These are phyloP conservation scores for Rhinocladiella similis DNA, from an alignment of 2,329 filamentous ascomycete species.

Conservation along the genomic window DNA sequence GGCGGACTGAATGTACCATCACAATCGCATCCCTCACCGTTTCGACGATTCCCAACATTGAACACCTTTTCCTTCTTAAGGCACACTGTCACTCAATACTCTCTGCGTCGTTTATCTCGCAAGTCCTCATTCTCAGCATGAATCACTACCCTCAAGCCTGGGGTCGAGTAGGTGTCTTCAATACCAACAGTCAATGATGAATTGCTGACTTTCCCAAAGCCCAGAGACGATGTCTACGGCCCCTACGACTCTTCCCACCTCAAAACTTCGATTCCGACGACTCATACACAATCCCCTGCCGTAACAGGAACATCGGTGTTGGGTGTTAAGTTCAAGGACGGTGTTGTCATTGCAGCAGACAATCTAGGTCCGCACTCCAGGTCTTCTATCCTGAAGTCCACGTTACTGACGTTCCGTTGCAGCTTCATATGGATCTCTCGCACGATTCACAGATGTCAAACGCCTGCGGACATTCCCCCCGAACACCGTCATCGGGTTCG, in stretches of 20 bases:
- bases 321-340: slow-evolving; percentile 92
- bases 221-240: slow-evolving; percentile 95
- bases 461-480: slow-evolving; percentile 87
- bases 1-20: neutral
- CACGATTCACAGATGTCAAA: slow-evolving; percentile 95
- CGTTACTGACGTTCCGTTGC: slow-evolving; percentile 15
- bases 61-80: too few species aligned
- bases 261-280: slow-evolving; percentile 66
- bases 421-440: slow-evolving; percentile 97
- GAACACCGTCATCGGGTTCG: slow-evolving; percentile 84
- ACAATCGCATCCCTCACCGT: neutral
- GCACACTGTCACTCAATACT: neutral
- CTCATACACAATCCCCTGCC: slow-evolving; percentile 87
- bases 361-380: slow-evolving; percentile 71
- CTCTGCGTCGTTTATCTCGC: neutral
- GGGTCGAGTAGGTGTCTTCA: slow-evolving; percentile 57
- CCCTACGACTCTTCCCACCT: slow-evolving; percentile 88
- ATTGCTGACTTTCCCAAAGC: slow-evolving; percentile 55
- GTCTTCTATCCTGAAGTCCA: neutral
- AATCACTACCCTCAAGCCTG: slow-evolving; percentile 67
- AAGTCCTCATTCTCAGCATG: slow-evolving; percentile 46
- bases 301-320: slow-evolving; percentile 97
- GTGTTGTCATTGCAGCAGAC: slow-evolving; percentile 94
- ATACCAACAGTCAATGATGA: slow-evolving; percentile 33
- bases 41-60: too few species aligned